These are phyloP conservation scores for Moelleriella libera DNA, from an alignment of 2,329 filamentous ascomycete genomes.

Conservation along the genomic window DNA sequence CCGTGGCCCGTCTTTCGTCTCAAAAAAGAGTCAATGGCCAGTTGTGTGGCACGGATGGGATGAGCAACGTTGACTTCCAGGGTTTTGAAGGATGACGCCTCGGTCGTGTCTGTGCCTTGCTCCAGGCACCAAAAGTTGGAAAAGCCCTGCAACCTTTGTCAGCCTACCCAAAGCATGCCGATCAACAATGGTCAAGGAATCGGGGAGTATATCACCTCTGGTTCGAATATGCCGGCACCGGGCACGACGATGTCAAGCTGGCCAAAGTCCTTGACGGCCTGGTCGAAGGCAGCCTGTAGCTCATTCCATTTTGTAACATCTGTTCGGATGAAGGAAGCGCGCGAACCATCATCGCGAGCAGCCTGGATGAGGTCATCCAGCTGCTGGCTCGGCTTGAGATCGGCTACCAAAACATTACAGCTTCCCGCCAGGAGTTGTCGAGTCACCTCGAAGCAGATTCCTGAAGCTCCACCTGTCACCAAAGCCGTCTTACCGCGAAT, in stretches of 20 bases:
- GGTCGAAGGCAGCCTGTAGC: constrained; percentile 14
- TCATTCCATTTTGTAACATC: constrained; percentile 21
- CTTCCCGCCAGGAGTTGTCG: constrained; percentile 15
- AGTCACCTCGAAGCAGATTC: constrained; percentile 21
- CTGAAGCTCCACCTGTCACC: constrained; percentile 6
- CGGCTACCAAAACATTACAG: constrained; percentile 23
- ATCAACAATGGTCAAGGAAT: neutral
- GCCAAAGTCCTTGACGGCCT: constrained; percentile 6
- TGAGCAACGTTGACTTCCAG: constrained; percentile 17
- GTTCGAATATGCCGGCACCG: constrained; percentile 2
- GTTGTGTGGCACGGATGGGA: constrained; percentile 15
- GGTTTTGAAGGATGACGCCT: constrained; percentile 2
- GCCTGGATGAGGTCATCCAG: constrained; percentile 5
- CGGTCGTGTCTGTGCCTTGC: constrained; percentile 1
- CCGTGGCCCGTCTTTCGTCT: constrained; percentile 7
- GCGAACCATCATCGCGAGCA: constrained; percentile 4
- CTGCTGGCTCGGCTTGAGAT: constrained; percentile 19
- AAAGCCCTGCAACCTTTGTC: neutral
- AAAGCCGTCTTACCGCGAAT: constrained; percentile 5
- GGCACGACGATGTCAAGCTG: constrained; percentile 3
- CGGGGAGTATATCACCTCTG: neutral
- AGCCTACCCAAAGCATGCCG: neutral
- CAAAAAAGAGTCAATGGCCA: constrained; percentile 14
- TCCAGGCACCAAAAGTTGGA: constrained; percentile 2
- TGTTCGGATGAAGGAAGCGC: constrained; percentile 19